A percentile compares a stretch with the other conserved stretches of the same genome.
phyloP scores from a whole-genome alignment of 768 basidiomycete species.

The Suillus bovinus region DNA sequence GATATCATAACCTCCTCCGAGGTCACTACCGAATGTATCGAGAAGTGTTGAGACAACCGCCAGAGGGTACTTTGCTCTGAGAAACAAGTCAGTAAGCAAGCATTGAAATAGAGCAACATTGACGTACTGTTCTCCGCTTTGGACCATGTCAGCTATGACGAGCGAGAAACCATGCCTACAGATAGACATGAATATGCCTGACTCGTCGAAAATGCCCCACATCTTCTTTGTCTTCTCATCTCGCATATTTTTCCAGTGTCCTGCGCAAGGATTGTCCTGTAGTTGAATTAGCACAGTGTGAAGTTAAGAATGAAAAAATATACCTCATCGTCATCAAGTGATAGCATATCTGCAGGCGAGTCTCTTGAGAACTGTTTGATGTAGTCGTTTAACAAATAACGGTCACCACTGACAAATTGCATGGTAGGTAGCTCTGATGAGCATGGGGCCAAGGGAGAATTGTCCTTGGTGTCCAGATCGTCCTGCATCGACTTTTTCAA shows the following conservation, averaged over 20 bases:
- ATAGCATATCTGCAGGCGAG: no score
- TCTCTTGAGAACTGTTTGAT: no score
- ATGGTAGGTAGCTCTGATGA: no score
- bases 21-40: conserved; percentile 7
- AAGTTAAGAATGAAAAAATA: no score
- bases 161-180: conserved; percentile 28
- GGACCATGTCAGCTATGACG: conserved; percentile 23
- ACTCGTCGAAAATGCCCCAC: conserved; percentile 18
- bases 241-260: conserved; percentile 18
- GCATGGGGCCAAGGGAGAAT: no score
- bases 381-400: no score
- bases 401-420: no score
- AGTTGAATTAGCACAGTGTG: no score
- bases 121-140: conserved; percentile 18
- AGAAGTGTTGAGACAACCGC: conserved; percentile 15
- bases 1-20: conserved; percentile 25
- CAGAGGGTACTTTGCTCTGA: conserved; percentile 26
- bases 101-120: neutral
- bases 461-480: no score
- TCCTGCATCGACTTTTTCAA: no score
- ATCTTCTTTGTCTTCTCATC: conserved; percentile 16
- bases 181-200: conserved; percentile 19
- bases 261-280: conserved; percentile 14
- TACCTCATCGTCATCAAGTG: no score
- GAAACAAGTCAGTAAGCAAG: neutral